Conservation (phyloP, 148 eudicot genomes). For the Cornus florida region DNA sequence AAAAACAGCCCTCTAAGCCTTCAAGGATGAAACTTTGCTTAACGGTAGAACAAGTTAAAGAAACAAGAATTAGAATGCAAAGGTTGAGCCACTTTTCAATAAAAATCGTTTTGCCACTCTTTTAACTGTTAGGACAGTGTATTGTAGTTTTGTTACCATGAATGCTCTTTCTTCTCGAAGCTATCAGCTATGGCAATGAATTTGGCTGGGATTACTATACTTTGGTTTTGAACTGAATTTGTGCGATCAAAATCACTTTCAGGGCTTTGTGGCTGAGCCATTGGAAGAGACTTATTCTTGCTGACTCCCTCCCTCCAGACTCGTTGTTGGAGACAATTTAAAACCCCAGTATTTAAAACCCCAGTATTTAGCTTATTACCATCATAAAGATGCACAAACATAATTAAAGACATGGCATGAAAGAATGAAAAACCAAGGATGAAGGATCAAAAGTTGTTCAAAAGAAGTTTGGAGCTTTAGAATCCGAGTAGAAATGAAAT, state of each 20-base stretch:
- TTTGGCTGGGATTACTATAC: conserved; percentile 32
- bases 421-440: too few relatives aligned
- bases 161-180: conserved; percentile 47
- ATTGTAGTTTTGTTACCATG: conserved; percentile 40
- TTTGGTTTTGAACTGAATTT: conserved; percentile 16
- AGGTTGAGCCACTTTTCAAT: too few relatives aligned
- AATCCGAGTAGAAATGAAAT: too few relatives aligned
- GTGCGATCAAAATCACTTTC: conserved; percentile 24
- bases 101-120: neutral
- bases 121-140: neutral
- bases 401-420: too few relatives aligned
- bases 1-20: too few relatives aligned
- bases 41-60: neutral
- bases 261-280: conserved; percentile 20
- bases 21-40: neutral
- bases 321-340: neutral
- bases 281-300: conserved; percentile 19
- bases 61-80: neutral
- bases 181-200: conserved; percentile 22
- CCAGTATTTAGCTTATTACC: neutral
- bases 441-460: too few relatives aligned
- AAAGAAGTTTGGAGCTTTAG: too few relatives aligned
- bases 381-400: neutral
- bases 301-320: neutral
- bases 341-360: neutral